Evolutionary conservation across 2,329 filamentous ascomycete species (phyloP).

Genomic region (Penicillium sclerotigenum): DNA sequence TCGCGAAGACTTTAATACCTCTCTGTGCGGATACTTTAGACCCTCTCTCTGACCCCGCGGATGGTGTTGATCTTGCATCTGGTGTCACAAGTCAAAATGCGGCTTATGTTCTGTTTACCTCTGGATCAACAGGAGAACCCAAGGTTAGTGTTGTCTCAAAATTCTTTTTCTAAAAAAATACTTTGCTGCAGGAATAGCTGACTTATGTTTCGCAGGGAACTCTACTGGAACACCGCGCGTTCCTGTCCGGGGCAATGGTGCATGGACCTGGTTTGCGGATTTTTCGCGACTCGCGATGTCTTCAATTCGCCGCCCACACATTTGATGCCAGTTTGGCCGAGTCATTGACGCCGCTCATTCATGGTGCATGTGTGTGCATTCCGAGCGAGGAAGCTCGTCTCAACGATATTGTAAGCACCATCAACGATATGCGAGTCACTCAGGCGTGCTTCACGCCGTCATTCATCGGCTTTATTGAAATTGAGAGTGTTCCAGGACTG

Average conservation of each 20-base stretch:
- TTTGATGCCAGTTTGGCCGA: conserved; percentile 57
- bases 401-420: conserved; percentile 50
- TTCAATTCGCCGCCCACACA: conserved; percentile 56
- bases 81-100: conserved; percentile 33
- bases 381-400: conserved; percentile 51
- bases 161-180: no score
- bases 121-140: conserved; percentile 55
- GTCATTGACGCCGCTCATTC: conserved; percentile 52
- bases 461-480: conserved; percentile 50
- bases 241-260: conserved; percentile 54
- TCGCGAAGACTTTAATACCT: conserved; percentile 29
- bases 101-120: conserved; percentile 59
- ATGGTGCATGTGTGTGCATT: conserved; percentile 59
- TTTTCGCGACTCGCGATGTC: conserved; percentile 52
- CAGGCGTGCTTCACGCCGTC: conserved; percentile 60
- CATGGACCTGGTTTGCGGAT: conserved; percentile 53
- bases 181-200: background rate
- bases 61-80: conserved; percentile 16
- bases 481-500: conserved; percentile 44
- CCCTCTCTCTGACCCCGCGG: conserved; percentile 17
- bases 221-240: conserved; percentile 60
- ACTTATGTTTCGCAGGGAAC: conserved; percentile 47
- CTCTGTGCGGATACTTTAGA: conserved; percentile 29
- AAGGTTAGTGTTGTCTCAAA: conserved; percentile 36
- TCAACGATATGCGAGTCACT: conserved; percentile 53